These are phyloP conservation scores for Trapa bicornis DNA, from an alignment of 345 rosid species.

Conservation along the genomic window DNA sequence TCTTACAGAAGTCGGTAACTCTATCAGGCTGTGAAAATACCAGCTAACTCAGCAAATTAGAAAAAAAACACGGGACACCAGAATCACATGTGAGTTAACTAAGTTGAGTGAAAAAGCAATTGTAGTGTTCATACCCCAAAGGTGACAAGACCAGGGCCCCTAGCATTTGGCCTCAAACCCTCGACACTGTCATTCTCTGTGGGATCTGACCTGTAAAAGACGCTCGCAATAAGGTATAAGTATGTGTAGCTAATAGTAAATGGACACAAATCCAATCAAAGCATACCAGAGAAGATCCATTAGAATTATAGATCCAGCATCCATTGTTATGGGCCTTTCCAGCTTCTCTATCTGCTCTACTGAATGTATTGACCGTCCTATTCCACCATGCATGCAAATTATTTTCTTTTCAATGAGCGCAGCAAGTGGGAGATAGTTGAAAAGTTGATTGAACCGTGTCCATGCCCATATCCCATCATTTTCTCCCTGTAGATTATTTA, in stretches of 20 bases:
- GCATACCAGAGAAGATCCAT: conserved; percentile 89
- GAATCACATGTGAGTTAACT: neutral
- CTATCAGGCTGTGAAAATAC: conserved; percentile 71
- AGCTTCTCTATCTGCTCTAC: conserved; percentile 94
- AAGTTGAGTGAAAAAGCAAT: neutral
- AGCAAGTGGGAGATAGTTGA: conserved; percentile 87
- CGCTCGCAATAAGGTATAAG: neutral
- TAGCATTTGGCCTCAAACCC: conserved; percentile 98
- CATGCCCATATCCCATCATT: conserved; percentile 97
- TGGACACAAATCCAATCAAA: conserved; percentile 1
- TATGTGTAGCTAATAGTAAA: neutral
- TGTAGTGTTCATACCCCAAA: conserved; percentile 59
- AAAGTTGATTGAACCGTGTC: conserved; percentile 94
- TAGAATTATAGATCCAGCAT: conserved; percentile 74
- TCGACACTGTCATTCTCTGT: conserved; percentile 93
- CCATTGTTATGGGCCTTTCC: conserved; percentile 94
- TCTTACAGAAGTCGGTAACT: conserved; percentile 93
- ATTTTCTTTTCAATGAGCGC: conserved; percentile 96
- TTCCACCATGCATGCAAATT: conserved; percentile 97
- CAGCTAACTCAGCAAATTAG: neutral
- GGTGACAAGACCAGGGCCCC: conserved; percentile 99
- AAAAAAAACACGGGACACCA: neutral
- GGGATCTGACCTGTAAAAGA: conserved; percentile 82
- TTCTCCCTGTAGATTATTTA: conserved; percentile 48
- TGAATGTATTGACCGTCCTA: conserved; percentile 83